phyloP scores from a whole-genome alignment of 495 filamentous ascomycete genomes.

The Cryomyces antarcticus region DNA sequence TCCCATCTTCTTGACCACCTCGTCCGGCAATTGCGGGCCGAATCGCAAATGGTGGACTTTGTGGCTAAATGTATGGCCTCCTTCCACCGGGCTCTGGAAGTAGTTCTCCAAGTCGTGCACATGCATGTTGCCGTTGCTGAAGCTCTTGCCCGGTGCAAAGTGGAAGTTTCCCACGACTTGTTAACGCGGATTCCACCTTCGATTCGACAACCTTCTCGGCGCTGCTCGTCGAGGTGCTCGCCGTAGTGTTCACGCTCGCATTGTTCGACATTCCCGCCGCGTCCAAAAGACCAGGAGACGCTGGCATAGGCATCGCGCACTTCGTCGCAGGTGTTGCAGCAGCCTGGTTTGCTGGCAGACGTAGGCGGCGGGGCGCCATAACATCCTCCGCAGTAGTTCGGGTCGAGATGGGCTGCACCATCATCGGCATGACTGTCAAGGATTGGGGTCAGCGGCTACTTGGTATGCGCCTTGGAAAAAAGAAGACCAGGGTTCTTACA shows the following conservation, averaged over 20 bases:
- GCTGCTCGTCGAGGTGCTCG: constrained; percentile 67
- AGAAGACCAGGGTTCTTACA: constrained; percentile 29
- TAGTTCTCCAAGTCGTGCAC: constrained; percentile 94
- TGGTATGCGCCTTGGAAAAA: background rate
- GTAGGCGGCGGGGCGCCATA: constrained; percentile 59
- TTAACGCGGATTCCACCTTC: constrained; percentile 87
- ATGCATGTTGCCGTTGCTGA: constrained; percentile 88
- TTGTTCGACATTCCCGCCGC: constrained; percentile 83
- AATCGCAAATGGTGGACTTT: constrained; percentile 81
- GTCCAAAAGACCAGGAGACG: constrained; percentile 80
- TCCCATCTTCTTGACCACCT: constrained; percentile 40
- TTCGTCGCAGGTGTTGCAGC: constrained; percentile 94
- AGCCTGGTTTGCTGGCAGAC: constrained; percentile 47
- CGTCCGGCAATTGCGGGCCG: constrained; percentile 72
- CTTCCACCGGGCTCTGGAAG: constrained; percentile 41
- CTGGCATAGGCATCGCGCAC: constrained; percentile 83
- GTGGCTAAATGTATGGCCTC: constrained; percentile 71
- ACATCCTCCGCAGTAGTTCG: constrained; percentile 83
- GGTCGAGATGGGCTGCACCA: constrained; percentile 61
- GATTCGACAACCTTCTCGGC: constrained; percentile 82
- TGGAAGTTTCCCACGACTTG: constrained; percentile 97
- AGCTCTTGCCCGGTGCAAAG: constrained; percentile 84
- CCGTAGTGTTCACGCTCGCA: constrained; percentile 86
- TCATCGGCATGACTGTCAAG: constrained; percentile 35
- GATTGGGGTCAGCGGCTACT: background rate